These are phyloP conservation scores for Saussurea involucrata DNA, from an alignment of 129 eudicot species.

Conservation along the genomic window DNA sequence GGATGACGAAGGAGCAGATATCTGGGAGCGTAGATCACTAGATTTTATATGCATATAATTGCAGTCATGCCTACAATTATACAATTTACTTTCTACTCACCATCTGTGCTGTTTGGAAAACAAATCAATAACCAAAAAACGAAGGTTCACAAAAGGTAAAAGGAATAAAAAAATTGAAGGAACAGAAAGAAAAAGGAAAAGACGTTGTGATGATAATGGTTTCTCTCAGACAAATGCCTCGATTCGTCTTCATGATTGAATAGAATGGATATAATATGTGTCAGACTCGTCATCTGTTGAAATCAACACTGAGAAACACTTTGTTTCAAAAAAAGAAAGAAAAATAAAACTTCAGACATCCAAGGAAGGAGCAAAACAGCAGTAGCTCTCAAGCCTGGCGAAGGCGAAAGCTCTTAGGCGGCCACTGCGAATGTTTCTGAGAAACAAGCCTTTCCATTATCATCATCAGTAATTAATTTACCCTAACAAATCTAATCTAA, in stretches of 20 bases:
- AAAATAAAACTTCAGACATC: slow-evolving; percentile 17
- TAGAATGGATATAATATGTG: neutral
- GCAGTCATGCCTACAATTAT: too few relatives aligned
- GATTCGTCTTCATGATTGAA: neutral
- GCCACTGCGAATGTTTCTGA: slow-evolving; percentile 44
- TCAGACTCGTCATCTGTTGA: slow-evolving; percentile 2
- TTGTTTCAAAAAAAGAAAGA: neutral
- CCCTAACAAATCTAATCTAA: too few relatives aligned
- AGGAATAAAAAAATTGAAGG: too few relatives aligned
- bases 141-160: too few relatives aligned
- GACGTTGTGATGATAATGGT: neutral
- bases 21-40: too few relatives aligned
- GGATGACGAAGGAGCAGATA: too few relatives aligned
- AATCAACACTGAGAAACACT: neutral
- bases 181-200: neutral
- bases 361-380: slow-evolving; percentile 26
- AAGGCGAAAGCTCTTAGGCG: slow-evolving; percentile 37
- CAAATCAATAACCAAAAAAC: too few relatives aligned
- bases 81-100: too few relatives aligned
- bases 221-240: slow-evolving; percentile 9
- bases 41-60: too few relatives aligned
- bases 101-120: too few relatives aligned
- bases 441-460: slow-evolving; percentile 31
- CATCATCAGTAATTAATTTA: slow-evolving; percentile 4
- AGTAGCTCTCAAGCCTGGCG: slow-evolving; percentile 28